Percentiles rank a stretch among this genome's conserved stretches.
phyloP scores from a whole-genome alignment of 148 eudicot genomes.

The Simmondsia chinensis region DNA sequence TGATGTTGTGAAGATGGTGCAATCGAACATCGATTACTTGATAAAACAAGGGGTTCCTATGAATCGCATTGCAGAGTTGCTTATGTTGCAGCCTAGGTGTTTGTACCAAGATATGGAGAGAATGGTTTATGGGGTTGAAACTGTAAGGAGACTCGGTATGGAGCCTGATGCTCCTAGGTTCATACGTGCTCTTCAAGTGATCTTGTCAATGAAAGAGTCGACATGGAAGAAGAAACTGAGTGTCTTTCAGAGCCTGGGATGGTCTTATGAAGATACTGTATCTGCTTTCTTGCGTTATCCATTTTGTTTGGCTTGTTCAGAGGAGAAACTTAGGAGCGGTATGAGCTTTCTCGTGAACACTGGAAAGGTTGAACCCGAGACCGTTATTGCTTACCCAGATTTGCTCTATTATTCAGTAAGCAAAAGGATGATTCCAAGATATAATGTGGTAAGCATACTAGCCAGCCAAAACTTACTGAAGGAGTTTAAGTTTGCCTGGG shows the following conservation, averaged over 20 bases:
- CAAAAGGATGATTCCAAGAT: constrained; percentile 14
- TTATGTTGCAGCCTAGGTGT: constrained; percentile 10
- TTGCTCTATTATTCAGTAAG: constrained; percentile 6
- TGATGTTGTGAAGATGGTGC: constrained; percentile 1
- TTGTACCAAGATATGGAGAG: neutral
- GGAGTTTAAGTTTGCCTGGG: neutral
- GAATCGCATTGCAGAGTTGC: constrained; percentile 6
- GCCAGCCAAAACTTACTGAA: constrained; percentile 4
- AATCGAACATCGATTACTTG: constrained; percentile 8
- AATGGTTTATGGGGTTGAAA: neutral
- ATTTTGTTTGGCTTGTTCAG: constrained; percentile 9
- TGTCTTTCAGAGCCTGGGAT: constrained; percentile 14
- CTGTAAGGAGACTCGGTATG: constrained; percentile 6
- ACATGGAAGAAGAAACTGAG: constrained; percentile 11
- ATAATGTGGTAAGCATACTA: constrained; percentile 7
- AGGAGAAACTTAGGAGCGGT: constrained; percentile 4
- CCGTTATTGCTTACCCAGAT: constrained; percentile 2
- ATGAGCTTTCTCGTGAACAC: constrained; percentile 7
- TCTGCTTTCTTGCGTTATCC: constrained; percentile 1
- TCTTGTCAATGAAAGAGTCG: neutral
- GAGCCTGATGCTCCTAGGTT: constrained; percentile 9
- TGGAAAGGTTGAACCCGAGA: constrained; percentile 1
- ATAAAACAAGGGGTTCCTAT: constrained; percentile 6
- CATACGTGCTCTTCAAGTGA: constrained; percentile 6
- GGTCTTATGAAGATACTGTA: constrained; percentile 11